A percentile compares a stretch with the other conserved stretches of the same genome.
These are phyloP conservation scores for Citrullus mucosospermus DNA, from an alignment of 306 rosid genomes.

Conservation along the genomic window DNA sequence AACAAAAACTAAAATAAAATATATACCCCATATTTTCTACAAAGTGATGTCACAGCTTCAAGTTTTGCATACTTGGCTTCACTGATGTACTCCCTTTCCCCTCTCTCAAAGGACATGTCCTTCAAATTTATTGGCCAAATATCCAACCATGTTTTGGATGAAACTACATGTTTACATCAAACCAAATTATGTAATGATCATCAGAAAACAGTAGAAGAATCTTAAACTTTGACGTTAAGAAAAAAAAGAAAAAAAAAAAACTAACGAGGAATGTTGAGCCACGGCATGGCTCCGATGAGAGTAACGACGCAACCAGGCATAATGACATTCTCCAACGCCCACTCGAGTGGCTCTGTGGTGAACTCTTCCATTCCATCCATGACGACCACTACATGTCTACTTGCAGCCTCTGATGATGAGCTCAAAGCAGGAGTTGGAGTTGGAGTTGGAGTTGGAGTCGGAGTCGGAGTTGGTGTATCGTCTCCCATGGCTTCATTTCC, in stretches of 20 bases:
- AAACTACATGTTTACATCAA: constrained; percentile 18
- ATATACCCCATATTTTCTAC: constrained; percentile 34
- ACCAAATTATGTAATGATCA: not conserved
- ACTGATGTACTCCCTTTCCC: constrained; percentile 11
- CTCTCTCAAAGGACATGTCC: constrained; percentile 11
- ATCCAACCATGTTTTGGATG: constrained; percentile 26
- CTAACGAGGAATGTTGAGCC: constrained; percentile 45
- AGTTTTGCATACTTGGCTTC: constrained; percentile 34
- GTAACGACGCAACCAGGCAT: constrained; percentile 24
- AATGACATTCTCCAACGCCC: constrained; percentile 33
- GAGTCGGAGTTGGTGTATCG: not conserved
- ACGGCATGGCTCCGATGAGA: constrained; percentile 53
- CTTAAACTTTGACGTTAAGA: not conserved
- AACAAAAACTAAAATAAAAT: not conserved
- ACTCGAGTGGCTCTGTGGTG: constrained; percentile 27
- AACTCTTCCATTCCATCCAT: constrained; percentile 54
- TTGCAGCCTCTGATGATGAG: constrained; percentile 6
- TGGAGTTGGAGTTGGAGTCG: not conserved
- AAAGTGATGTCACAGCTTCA: constrained; percentile 27
- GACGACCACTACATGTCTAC: constrained; percentile 30
- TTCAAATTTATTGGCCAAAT: constrained; percentile 35
- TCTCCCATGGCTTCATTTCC: not conserved
- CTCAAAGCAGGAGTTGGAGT: not conserved
- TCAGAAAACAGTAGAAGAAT: not conserved
- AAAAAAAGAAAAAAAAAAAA: not conserved